Evolutionary conservation across 805 yeast species (phyloP).

Genomic region (Saccharomyces mikatae): DNA sequence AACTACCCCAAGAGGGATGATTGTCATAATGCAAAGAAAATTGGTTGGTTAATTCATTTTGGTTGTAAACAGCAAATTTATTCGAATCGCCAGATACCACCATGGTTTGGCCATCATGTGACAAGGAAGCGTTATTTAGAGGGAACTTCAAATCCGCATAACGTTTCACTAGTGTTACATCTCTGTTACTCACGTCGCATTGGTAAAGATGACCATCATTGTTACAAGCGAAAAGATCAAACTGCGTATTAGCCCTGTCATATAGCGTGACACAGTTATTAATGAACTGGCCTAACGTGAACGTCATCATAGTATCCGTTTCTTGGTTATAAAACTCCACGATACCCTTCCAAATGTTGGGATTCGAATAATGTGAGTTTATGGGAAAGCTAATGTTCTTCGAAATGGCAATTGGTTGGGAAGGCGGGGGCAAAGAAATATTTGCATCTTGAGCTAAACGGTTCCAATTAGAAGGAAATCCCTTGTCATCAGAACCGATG

Average conservation of each 20-base stretch:
- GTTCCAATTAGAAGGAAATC: slow-evolving; percentile 25
- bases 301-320: slow-evolving; percentile 40
- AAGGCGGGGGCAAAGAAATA: slow-evolving; percentile 12
- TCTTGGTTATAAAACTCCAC: slow-evolving; percentile 37
- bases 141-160: slow-evolving; percentile 52
- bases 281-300: slow-evolving; percentile 69
- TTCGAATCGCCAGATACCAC: slow-evolving; percentile 75
- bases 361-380: slow-evolving; percentile 25
- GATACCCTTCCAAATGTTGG: slow-evolving; percentile 45
- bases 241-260: slow-evolving; percentile 37
- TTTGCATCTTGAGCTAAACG: slow-evolving; percentile 11
- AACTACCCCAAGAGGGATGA: slow-evolving; percentile 27
- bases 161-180: slow-evolving; percentile 36
- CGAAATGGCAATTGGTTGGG: slow-evolving; percentile 24
- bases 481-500: slow-evolving; percentile 33
- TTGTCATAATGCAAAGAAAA: slow-evolving; percentile 24
- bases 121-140: slow-evolving; percentile 63
- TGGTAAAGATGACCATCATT: slow-evolving; percentile 69
- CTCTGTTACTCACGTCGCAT: slow-evolving; percentile 47
- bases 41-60: slow-evolving; percentile 27
- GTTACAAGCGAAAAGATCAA: slow-evolving; percentile 65
- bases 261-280: slow-evolving; percentile 67
- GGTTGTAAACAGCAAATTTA: slow-evolving; percentile 46
- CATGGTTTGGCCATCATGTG: slow-evolving; percentile 52
- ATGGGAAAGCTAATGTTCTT: slow-evolving; percentile 22